Evolutionary conservation across 75 land plant genomes (phyloP).

Genomic region (Cupressus sempervirens): DNA sequence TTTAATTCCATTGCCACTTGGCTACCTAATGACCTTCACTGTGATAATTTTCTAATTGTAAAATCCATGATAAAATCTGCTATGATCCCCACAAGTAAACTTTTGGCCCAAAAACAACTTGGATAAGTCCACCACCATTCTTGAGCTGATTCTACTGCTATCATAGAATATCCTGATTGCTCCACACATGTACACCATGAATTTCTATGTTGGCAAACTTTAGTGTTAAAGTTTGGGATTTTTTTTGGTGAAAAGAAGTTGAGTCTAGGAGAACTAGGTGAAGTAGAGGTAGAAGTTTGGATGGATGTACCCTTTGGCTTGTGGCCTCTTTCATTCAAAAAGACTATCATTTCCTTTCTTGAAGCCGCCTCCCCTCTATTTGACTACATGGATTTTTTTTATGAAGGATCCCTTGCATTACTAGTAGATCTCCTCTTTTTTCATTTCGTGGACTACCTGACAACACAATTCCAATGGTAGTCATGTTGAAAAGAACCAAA

Average conservation of each 20-base stretch:
- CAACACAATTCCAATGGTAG: too few species aligned
- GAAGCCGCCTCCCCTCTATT: too few species aligned
- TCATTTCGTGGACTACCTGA: too few species aligned
- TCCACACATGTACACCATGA: slow-evolving; percentile 58
- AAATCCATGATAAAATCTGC: slow-evolving; percentile 78
- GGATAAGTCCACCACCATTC: slow-evolving; percentile 65
- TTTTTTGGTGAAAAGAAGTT: slow-evolving; percentile 2
- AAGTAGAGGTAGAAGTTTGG: neutral
- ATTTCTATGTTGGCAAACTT: neutral
- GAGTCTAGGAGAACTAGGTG: neutral
- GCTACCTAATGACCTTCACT: slow-evolving; percentile 72
- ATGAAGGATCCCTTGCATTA: too few species aligned
- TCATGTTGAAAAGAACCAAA: too few species aligned
- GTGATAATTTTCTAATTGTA: slow-evolving; percentile 79
- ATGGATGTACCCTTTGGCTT: neutral
- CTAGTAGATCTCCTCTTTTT: too few species aligned
- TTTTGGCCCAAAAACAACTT: slow-evolving; percentile 74
- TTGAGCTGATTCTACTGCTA: slow-evolving; percentile 47
- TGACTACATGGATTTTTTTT: too few species aligned
- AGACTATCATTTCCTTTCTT: too few species aligned
- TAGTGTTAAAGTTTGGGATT: neutral
- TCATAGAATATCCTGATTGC: slow-evolving; percentile 38
- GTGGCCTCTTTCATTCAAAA: neutral
- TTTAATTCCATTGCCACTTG: slow-evolving; percentile 74
- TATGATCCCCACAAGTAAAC: slow-evolving; percentile 86